phyloP scores from a whole-genome alignment of 192 early-diverging fungal species.

The Funneliformis geosporum region DNA sequence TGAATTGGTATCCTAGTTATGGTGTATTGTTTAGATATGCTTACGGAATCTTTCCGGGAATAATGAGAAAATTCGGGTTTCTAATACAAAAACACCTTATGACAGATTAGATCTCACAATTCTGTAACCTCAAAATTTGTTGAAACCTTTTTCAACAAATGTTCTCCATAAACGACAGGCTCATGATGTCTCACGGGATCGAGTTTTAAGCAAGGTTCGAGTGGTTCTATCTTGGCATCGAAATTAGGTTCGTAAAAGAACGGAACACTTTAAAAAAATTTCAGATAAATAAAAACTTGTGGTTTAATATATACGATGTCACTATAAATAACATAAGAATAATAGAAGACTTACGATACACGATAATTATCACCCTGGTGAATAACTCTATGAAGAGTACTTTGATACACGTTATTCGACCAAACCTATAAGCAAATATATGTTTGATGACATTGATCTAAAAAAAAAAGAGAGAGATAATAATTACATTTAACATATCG shows the following conservation, averaged over 20 bases:
- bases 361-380: constrained; percentile 42
- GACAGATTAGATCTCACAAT: neutral
- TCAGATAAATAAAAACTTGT: neutral
- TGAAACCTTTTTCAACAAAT: constrained; percentile 46
- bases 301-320: neutral
- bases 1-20: neutral
- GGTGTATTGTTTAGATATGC: neutral
- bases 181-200: constrained; percentile 28
- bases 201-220: constrained; percentile 34
- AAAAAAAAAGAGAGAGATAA: neutral
- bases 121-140: neutral
- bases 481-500: constrained; percentile 49
- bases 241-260: constrained; percentile 58
- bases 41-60: neutral
- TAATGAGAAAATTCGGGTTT: neutral
- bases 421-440: constrained; percentile 37
- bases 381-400: constrained; percentile 58
- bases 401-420: constrained; percentile 54
- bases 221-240: constrained; percentile 50
- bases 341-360: constrained; percentile 35
- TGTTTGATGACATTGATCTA: neutral
- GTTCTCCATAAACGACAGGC: constrained; percentile 51
- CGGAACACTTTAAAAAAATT: constrained; percentile 36
- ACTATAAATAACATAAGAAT: neutral
- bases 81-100: neutral